Evolutionary conservation across 1,139 yeast species (phyloP).

Genomic region (Suhomyces chickasaworum): DNA sequence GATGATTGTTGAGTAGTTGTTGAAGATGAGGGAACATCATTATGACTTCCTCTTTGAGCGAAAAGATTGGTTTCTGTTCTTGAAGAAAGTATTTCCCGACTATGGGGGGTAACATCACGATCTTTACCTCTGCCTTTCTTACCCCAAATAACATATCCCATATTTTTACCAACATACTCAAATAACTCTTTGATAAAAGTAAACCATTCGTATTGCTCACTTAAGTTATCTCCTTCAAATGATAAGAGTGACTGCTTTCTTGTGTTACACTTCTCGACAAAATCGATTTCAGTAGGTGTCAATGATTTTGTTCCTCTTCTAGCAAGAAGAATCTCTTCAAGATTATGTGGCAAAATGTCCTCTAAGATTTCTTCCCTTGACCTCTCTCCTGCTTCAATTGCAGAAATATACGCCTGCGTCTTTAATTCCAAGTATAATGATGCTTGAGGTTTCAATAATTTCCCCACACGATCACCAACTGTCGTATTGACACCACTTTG

Average conservation of each 20-base stretch:
- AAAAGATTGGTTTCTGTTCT: slow-evolving; percentile 1
- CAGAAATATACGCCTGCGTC: slow-evolving; percentile 93
- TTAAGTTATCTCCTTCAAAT: slow-evolving; percentile 45
- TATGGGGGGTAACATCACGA: slow-evolving; percentile 27
- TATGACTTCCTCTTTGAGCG: neutral
- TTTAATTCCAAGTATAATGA: slow-evolving; percentile 79
- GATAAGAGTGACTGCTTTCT: slow-evolving; percentile 63
- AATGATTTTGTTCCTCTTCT: slow-evolving; percentile 46
- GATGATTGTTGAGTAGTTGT: neutral
- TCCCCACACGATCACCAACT: slow-evolving; percentile 51
- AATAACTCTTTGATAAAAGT: slow-evolving; percentile 71
- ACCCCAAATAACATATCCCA: slow-evolving; percentile 74
- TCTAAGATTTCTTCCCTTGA: slow-evolving; percentile 70
- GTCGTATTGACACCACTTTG: slow-evolving; percentile 42
- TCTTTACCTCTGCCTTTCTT: slow-evolving; percentile 46
- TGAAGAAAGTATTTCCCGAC: slow-evolving; percentile 25
- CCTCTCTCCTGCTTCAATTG: slow-evolving; percentile 71
- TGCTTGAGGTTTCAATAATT: slow-evolving; percentile 79
- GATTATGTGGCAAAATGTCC: slow-evolving; percentile 70
- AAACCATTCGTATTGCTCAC: slow-evolving; percentile 72
- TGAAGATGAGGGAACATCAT: neutral
- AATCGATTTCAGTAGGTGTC: slow-evolving; percentile 73
- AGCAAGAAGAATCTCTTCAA: slow-evolving; percentile 56
- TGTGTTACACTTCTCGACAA: slow-evolving; percentile 66
- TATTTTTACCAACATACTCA: slow-evolving; percentile 76